Percentiles rank a stretch among this genome's conserved stretches.
phyloP scores from a whole-genome alignment of 805 yeast species.

The Komagataella pseudopastoris region DNA sequence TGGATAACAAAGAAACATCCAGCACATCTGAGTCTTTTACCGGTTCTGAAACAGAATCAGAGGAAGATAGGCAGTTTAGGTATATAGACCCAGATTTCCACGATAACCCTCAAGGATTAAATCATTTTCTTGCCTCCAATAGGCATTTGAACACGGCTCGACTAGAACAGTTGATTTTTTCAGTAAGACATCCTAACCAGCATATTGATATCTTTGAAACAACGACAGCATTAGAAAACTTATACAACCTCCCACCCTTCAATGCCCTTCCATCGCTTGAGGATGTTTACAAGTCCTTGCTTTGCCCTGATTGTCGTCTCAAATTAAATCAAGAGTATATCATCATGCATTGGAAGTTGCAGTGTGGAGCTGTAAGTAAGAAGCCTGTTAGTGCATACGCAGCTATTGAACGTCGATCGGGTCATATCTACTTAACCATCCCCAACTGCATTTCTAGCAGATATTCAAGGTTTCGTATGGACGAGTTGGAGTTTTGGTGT shows the following conservation, averaged over 20 bases:
- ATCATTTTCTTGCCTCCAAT: background rate
- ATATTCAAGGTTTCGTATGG: background rate
- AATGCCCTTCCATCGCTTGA: background rate
- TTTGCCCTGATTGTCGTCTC: background rate
- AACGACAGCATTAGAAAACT: background rate
- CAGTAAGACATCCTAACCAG: background rate
- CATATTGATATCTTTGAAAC: background rate
- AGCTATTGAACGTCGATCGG: background rate
- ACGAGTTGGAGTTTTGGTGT: background rate
- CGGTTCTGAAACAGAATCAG: background rate
- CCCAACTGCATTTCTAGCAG: background rate
- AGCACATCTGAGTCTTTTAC: background rate
- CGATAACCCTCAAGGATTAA: background rate
- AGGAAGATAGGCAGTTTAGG: background rate
- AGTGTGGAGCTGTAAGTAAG: background rate
- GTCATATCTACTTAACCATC: background rate
- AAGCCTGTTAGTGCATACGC: background rate
- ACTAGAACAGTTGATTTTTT: background rate
- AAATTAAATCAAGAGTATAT: background rate
- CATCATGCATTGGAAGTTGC: background rate
- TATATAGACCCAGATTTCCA: background rate
- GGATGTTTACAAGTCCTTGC: background rate
- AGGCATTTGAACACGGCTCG: background rate
- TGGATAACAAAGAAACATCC: background rate
- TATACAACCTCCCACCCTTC: background rate